Evolutionary conservation across 495 filamentous ascomycete species (phyloP).

Genomic region (Aspergillus bertholletiae): DNA sequence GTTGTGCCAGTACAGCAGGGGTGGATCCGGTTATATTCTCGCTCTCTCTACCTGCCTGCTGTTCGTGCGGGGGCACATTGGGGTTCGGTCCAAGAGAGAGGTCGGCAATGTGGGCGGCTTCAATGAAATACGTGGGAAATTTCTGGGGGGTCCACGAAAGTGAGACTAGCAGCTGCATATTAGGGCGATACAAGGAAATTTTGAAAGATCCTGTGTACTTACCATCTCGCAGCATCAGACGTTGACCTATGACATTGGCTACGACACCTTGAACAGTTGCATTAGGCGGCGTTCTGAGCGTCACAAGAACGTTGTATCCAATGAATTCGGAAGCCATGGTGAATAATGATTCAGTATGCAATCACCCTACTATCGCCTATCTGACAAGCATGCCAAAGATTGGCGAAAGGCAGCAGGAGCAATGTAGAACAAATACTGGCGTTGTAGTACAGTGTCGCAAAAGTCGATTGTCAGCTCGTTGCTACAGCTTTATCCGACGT

Average conservation of each 20-base stretch:
- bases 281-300: slow-evolving; percentile 62
- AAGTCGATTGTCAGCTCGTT: slow-evolving; percentile 7
- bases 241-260: slow-evolving; percentile 65
- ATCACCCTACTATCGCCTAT: slow-evolving; percentile 7
- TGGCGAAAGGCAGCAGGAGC: not conserved
- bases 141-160: slow-evolving; percentile 48
- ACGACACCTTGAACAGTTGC: slow-evolving; percentile 70
- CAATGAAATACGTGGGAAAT: slow-evolving; percentile 46
- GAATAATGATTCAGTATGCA: slow-evolving; percentile 11
- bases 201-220: slow-evolving; percentile 17
- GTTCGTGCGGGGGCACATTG: slow-evolving; percentile 20
- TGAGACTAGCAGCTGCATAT: slow-evolving; percentile 29
- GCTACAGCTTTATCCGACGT: slow-evolving; percentile 2
- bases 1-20: slow-evolving; percentile 13
- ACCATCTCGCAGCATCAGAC: slow-evolving; percentile 79
- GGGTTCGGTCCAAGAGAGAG: slow-evolving; percentile 45
- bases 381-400: slow-evolving; percentile 1
- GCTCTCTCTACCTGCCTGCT: slow-evolving; percentile 14
- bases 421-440: not conserved
- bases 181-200: not conserved
- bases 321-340: slow-evolving; percentile 69
- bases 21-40: slow-evolving; percentile 3
- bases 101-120: slow-evolving; percentile 56
- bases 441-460: slow-evolving; percentile 9
- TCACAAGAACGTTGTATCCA: slow-evolving; percentile 75